phyloP scores from a whole-genome alignment of 1,284 basidiomycete species.

The Puccinia polysora region DNA sequence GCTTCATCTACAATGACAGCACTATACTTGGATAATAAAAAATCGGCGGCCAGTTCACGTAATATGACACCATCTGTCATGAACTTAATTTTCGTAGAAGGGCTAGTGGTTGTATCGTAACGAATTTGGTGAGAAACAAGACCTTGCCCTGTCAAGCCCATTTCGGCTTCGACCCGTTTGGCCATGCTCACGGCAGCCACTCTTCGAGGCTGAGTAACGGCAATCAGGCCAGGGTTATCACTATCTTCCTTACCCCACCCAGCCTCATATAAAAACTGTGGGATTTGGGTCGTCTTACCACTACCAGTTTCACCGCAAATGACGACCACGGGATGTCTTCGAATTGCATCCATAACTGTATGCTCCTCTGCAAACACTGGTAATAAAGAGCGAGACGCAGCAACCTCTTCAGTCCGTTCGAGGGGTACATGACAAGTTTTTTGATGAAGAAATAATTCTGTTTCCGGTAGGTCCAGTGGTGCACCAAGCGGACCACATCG shows the following conservation, averaged over 20 bases:
- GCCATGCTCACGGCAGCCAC: slow-evolving; percentile 97
- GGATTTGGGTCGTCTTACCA: slow-evolving; percentile 97
- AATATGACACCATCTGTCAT: slow-evolving; percentile 99
- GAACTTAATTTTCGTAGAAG: slow-evolving; percentile 90
- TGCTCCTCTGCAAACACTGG: slow-evolving; percentile 94
- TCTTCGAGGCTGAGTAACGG: slow-evolving; percentile 92
- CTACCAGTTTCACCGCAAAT: slow-evolving; percentile 85
- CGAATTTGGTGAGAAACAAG: slow-evolving; percentile 93
- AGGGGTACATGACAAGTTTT: slow-evolving; percentile 61
- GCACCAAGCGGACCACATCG: slow-evolving; percentile 40
- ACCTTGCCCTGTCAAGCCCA: slow-evolving; percentile 64
- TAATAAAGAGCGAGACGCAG: slow-evolving; percentile 71
- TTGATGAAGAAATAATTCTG: slow-evolving; percentile 46
- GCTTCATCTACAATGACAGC: slow-evolving; percentile 96
- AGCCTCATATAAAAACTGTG: slow-evolving; percentile 88
- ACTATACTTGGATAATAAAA: slow-evolving; percentile 82
- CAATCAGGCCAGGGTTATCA: slow-evolving; percentile 96
- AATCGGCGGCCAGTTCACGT: slow-evolving; percentile 85
- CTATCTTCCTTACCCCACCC: slow-evolving; percentile 80
- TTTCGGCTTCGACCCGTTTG: slow-evolving; percentile 78
- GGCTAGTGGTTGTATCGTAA: slow-evolving; percentile 86
- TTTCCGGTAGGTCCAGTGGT: slow-evolving; percentile 35
- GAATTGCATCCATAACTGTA: slow-evolving; percentile 82
- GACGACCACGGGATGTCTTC: slow-evolving; percentile 72
- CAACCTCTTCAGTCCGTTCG: slow-evolving; percentile 67